Base-by-base conservation (phyloP, 176 grass and related monocot species). In the maize (Zea mays) region DNA sequence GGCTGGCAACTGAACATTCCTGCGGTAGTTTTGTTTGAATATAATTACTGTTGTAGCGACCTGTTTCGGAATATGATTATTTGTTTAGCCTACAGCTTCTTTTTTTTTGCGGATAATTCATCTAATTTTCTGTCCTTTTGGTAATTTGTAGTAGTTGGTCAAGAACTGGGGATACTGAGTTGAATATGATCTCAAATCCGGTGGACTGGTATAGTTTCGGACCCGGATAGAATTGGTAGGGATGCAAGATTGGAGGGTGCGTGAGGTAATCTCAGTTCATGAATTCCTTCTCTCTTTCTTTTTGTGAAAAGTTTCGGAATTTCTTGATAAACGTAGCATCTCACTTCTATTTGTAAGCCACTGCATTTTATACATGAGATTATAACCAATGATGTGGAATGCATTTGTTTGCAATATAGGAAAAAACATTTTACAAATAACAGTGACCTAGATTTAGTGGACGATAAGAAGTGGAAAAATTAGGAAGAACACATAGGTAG, bases 101-200 rank as follows among this genome's bases (percentile, higher is more conserved):
- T 40, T 62, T 46, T 56, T 15, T 8, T 36, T 4, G 2, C 8
- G 15, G 27, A 7, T 27, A 67, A 51, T 47, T 52, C 17, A 43
- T 33, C 13, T 16, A 49, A 58, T 7, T 37, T 45, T 6, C 1
- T 42, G 1, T n/a, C 16, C 16, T 16, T 70, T 43, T 21, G 54
- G 55, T n/a, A n/a, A n/a, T 27, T 27, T 81, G 51, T 13, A 89
- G 87, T 71, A 54, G 50, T 86, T 76, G 67, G 67, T 47, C 76
- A 67, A 80, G 65, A 76, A 76, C 75, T 69, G 76, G 77, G 63
- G 65, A 83, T 62, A 37, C 38, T 45, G 81, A 79, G 74, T 78
- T 86, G 72, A 90, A 84, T 86, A 90, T 90, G 88, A 77, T 86
- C 81, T 76, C 88, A 86, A 80, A 90, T 77, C 72, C 35, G 72